Evolutionary conservation across 78 protist species (phyloP).

Genomic region (Pigoraptor vietnamica): DNA sequence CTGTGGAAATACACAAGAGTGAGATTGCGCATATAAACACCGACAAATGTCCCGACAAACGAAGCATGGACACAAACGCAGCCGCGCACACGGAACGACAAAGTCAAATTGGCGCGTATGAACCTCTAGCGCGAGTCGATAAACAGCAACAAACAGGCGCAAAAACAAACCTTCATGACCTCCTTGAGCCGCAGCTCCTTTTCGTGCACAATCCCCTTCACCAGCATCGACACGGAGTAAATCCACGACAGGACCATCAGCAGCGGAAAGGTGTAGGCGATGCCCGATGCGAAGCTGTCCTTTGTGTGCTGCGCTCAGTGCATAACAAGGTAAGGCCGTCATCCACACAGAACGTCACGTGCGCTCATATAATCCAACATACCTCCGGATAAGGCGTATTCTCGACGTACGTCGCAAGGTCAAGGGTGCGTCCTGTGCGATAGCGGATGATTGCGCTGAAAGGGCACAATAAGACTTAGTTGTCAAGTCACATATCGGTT

Average conservation of each 20-base stretch:
- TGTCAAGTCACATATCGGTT: too few relatives aligned
- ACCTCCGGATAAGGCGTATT: neutral
- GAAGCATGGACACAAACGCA: too few relatives aligned
- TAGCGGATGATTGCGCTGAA: neutral
- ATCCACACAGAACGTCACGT: too few relatives aligned
- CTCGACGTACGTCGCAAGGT: neutral
- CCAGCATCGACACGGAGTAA: neutral
- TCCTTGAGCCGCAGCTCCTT: neutral
- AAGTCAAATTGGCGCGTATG: too few relatives aligned
- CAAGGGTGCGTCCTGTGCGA: neutral
- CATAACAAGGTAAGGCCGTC: too few relatives aligned
- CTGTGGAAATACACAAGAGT: too few relatives aligned
- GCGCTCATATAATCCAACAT: neutral
- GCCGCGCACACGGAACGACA: too few relatives aligned
- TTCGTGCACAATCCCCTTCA: neutral
- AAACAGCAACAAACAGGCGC: too few relatives aligned
- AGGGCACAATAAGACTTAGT: too few relatives aligned
- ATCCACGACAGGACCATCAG: neutral
- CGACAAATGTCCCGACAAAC: too few relatives aligned
- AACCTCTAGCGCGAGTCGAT: too few relatives aligned
- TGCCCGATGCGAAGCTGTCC: neutral
- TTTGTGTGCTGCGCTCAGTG: neutral
- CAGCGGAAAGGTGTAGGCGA: neutral
- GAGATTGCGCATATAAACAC: too few relatives aligned
- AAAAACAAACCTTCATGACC: neutral